Percentiles rank a stretch among this genome's conserved stretches.
phyloP scores from a whole-genome alignment of 495 filamentous ascomycete species.

The Talaromyces liani region DNA sequence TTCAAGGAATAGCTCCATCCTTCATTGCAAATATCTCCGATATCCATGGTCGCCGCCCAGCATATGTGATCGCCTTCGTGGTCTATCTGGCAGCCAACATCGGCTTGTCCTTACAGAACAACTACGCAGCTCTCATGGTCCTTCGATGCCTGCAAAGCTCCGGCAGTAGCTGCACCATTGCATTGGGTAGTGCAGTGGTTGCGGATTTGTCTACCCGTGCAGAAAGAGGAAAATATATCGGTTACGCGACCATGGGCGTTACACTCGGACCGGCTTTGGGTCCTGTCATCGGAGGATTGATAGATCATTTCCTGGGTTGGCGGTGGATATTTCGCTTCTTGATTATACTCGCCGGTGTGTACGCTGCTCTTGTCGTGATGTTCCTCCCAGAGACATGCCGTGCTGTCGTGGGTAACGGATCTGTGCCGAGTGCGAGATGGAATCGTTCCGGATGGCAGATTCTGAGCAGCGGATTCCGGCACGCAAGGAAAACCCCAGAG shows the following conservation, averaged over 20 bases:
- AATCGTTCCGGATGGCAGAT: slow-evolving; percentile 26
- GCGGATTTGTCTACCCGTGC: slow-evolving; percentile 33
- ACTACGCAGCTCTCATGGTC: slow-evolving; percentile 38
- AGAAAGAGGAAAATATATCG: slow-evolving; percentile 42
- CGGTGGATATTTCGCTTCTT: slow-evolving; percentile 70
- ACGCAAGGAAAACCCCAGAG: not conserved
- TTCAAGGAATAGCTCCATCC: slow-evolving; percentile 42
- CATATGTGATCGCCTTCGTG: slow-evolving; percentile 32
- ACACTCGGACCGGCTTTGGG: slow-evolving; percentile 45
- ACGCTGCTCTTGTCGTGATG: slow-evolving; percentile 20
- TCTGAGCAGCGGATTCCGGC: slow-evolving; percentile 11
- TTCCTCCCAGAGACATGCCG: slow-evolving; percentile 37
- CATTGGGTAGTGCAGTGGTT: slow-evolving; percentile 31
- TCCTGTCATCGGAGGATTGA: slow-evolving; percentile 57
- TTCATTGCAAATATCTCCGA: slow-evolving; percentile 43
- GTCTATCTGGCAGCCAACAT: slow-evolving; percentile 42
- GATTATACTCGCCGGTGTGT: slow-evolving; percentile 44
- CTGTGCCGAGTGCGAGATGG: slow-evolving; percentile 28
- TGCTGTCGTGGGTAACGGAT: slow-evolving; percentile 41
- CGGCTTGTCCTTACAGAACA: slow-evolving; percentile 36
- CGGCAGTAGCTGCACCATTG: slow-evolving; percentile 38
- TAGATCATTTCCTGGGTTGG: slow-evolving; percentile 62
- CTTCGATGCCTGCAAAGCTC: slow-evolving; percentile 42
- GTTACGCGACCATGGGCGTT: slow-evolving; percentile 20
- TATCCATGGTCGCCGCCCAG: slow-evolving; percentile 35